These are phyloP conservation scores for Fusarium neocosmosporiellum DNA, from an alignment of 2,329 filamentous ascomycete genomes.

Conservation along the genomic window DNA sequence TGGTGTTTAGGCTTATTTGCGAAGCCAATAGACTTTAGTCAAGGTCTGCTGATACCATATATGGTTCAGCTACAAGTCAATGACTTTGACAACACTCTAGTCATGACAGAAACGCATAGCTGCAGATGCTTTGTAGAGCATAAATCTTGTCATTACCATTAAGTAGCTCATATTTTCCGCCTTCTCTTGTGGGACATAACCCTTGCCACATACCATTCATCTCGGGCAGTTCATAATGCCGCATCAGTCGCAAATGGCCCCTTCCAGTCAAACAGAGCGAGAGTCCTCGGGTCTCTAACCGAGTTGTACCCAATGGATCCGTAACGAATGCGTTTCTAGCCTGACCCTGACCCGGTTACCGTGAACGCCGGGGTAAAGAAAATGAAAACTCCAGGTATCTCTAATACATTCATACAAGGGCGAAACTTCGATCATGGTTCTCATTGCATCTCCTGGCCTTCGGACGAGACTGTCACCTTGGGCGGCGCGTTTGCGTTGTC, in stretches of 20 bases:
- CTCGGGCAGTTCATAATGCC: constrained; percentile 4
- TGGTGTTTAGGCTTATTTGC: not conserved
- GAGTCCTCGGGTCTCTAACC: constrained; percentile 21
- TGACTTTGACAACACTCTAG: not conserved
- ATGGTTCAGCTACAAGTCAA: not conserved
- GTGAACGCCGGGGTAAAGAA: constrained; percentile 40
- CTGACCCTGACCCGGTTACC: constrained; percentile 28
- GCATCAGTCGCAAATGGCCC: not conserved
- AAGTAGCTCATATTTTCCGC: constrained; percentile 32
- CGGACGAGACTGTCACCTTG: constrained; percentile 40
- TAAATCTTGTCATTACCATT: constrained; percentile 42
- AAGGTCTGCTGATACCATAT: not conserved
- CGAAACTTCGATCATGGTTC: constrained; percentile 10
- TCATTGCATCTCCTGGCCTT: constrained; percentile 44
- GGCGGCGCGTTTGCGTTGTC: constrained; percentile 48
- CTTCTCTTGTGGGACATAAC: constrained; percentile 24
- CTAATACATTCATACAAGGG: constrained; percentile 41
- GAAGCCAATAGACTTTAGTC: not conserved
- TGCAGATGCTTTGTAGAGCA: constrained; percentile 13
- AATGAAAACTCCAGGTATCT: constrained; percentile 41
- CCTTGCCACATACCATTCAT: constrained; percentile 9
- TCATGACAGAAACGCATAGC: not conserved
- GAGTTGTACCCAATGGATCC: constrained; percentile 28
- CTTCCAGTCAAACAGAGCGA: constrained; percentile 25
- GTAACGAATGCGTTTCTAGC: constrained; percentile 42